Evolutionary conservation across 257 asterid genomes (phyloP), one percentile per base, ranked within the genome.

Genomic region (Coffea eugenioides): DNA sequence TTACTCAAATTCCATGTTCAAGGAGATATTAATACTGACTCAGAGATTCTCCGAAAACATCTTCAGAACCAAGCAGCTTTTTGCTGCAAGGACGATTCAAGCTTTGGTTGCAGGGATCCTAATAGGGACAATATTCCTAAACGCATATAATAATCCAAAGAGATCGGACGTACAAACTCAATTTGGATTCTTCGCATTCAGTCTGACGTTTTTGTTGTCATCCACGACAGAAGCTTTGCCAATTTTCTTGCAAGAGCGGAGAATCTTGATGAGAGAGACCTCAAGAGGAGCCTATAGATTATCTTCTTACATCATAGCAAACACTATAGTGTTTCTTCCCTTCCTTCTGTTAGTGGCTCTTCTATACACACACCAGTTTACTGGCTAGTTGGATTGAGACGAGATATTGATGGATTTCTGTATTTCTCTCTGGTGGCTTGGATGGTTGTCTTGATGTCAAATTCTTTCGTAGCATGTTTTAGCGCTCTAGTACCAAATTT

Each of bases 151-250:
- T 9, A 52, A 79, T 69, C 16, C 82, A 36, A 83, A 84, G 72
- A 86, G 52, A 62, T 74, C 79, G 82, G 83, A 86, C 82, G 54
- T 88, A 80, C 96, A 90, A 59, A 86, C 84, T 73, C 92, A 89
- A 80, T 3, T 92, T 34, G 98, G 97, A 4, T 91, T 94, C 89
- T 90, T 94, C 3, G 97, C 96, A 45, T 90, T 94, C 84, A 86
- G 86, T 43, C 90, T 94, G 18, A 87, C 96, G 7, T 90, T 92
- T 82, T 77, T 94, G 84, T 68, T 94, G 75, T 90, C 97, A 59
- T 86, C 97, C 9, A 90, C 97, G n/a, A 91, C 93, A 8, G 97
- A 94, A 86, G 97, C 97, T n/a, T 88, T 94, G 8, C 97, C 95
- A 1, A 86, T 94, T 77, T 91, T 94, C 90, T 71, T 94, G 69